These are phyloP conservation scores for Leccinum subgranulosum DNA, from an alignment of 768 basidiomycete genomes.

Conservation along the genomic window DNA sequence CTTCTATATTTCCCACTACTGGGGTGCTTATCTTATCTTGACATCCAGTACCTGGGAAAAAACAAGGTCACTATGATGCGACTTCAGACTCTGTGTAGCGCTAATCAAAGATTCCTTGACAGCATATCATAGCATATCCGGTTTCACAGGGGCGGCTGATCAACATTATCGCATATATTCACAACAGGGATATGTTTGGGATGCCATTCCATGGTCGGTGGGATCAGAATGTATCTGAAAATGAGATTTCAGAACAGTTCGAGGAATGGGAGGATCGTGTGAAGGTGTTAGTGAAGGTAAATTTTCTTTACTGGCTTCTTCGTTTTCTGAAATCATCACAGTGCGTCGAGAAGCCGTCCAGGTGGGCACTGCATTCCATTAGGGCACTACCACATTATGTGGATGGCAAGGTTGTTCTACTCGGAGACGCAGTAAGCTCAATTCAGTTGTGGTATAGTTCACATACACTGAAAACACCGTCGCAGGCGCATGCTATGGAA, in stretches of 20 bases:
- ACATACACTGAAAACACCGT: not conserved
- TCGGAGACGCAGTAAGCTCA: conserved; percentile 47
- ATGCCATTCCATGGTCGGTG: conserved; percentile 30
- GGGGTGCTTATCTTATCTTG: conserved; percentile 4
- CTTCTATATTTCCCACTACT: not conserved
- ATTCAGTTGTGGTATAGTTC: not conserved
- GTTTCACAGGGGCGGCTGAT: conserved; percentile 35
- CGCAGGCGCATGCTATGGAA: conserved; percentile 45
- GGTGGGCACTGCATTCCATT: conserved; percentile 45
- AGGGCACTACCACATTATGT: conserved; percentile 38
- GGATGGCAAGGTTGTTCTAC: conserved; percentile 38
- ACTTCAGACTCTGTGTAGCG: not conserved
- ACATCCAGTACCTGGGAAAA: conserved; percentile 24
- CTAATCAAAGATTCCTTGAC: not conserved
- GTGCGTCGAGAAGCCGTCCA: conserved; percentile 36
- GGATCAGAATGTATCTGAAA: conserved; percentile 27
- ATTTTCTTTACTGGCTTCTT: too few species aligned
- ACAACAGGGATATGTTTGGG: conserved; percentile 28
- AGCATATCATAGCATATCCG: conserved; percentile 43
- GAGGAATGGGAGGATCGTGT: conserved; percentile 22
- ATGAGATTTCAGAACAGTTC: conserved; percentile 31
- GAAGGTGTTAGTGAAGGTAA: conserved; percentile 12
- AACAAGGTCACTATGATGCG: conserved; percentile 4
- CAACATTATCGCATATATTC: conserved; percentile 34
- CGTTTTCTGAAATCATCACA: conserved; percentile 12